A percentile compares a stretch with the other conserved stretches of the same genome.
phyloP scores from a whole-genome alignment of 1,284 basidiomycete genomes.

The Cutaneotrichosporon dermatis region DNA sequence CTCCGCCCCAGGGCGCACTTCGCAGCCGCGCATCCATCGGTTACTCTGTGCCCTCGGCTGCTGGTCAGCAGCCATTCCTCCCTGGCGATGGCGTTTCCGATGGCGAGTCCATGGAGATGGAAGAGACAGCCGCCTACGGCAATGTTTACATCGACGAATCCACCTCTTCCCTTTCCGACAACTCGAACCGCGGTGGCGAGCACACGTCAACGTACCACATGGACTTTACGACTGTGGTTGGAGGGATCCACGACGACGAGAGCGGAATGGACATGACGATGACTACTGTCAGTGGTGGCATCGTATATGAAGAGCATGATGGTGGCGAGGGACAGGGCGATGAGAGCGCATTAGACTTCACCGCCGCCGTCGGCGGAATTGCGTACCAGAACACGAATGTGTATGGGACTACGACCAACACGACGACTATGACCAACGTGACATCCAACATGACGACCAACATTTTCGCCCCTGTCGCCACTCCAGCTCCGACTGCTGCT shows the following conservation, averaged over 20 bases:
- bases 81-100: constrained; percentile 41
- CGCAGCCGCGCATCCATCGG: constrained; percentile 40
- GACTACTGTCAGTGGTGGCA: too few species aligned
- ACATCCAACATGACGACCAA: constrained; percentile 5
- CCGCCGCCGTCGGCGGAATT: constrained; percentile 8
- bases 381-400: constrained; percentile 6
- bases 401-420: not conserved
- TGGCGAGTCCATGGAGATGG: constrained; percentile 42
- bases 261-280: constrained; percentile 24
- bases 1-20: constrained; percentile 39
- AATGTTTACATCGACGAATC: constrained; percentile 37
- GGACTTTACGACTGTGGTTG: constrained; percentile 44
- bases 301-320: not conserved
- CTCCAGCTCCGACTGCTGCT: too few species aligned
- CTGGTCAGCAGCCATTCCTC: constrained; percentile 14
- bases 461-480: too few species aligned
- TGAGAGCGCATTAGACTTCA: constrained; percentile 3
- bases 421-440: too few species aligned
- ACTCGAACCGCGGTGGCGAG: constrained; percentile 11
- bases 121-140: constrained; percentile 45
- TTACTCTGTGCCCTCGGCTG: constrained; percentile 34
- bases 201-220: constrained; percentile 21
- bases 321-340: not conserved
- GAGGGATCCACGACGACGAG: constrained; percentile 27
- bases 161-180: constrained; percentile 14